phyloP scores from a whole-genome alignment of 768 basidiomycete species.

The Russula ochroleuca region DNA sequence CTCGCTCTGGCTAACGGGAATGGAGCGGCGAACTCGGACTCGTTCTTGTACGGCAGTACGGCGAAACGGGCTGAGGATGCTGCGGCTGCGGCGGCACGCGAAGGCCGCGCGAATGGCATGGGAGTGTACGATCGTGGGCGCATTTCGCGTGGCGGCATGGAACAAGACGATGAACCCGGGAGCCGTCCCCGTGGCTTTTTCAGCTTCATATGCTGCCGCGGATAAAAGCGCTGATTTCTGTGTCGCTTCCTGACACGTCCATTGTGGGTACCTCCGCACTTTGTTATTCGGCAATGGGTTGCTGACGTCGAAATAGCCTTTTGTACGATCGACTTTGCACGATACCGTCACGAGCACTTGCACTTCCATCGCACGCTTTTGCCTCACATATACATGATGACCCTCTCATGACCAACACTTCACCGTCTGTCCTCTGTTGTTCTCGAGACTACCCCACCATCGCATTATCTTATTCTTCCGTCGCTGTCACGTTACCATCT shows the following conservation, averaged over 20 bases:
- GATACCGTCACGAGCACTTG: constrained; percentile 13
- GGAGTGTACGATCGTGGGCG: constrained; percentile 63
- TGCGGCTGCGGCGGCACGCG: constrained; percentile 36
- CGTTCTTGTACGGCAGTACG: constrained; percentile 60
- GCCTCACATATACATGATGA: constrained; percentile 17
- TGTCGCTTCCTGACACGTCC: constrained; percentile 1
- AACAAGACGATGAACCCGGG: constrained; percentile 58
- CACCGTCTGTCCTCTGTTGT: constrained; percentile 16
- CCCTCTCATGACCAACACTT: constrained; percentile 3
- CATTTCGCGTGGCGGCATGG: constrained; percentile 53
- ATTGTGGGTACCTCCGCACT: constrained; percentile 3
- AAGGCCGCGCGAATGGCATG: constrained; percentile 49
- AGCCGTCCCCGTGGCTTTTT: constrained; percentile 57
- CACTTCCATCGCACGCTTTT: constrained; percentile 3
- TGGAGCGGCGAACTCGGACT: constrained; percentile 49
- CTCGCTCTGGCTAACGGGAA: constrained; percentile 27
- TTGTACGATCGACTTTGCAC: constrained; percentile 9
- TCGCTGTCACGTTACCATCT: constrained; percentile 8
- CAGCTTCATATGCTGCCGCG: constrained; percentile 65
- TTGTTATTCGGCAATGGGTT: background rate
- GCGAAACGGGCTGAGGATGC: constrained; percentile 49
- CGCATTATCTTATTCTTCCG: constrained; percentile 9
- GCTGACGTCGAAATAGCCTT: constrained; percentile 13
- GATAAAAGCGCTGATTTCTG: constrained; percentile 34
- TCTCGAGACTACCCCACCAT: constrained; percentile 2